phyloP scores from a whole-genome alignment of 1,284 basidiomycete genomes.

The Melampsora larici-populina region DNA sequence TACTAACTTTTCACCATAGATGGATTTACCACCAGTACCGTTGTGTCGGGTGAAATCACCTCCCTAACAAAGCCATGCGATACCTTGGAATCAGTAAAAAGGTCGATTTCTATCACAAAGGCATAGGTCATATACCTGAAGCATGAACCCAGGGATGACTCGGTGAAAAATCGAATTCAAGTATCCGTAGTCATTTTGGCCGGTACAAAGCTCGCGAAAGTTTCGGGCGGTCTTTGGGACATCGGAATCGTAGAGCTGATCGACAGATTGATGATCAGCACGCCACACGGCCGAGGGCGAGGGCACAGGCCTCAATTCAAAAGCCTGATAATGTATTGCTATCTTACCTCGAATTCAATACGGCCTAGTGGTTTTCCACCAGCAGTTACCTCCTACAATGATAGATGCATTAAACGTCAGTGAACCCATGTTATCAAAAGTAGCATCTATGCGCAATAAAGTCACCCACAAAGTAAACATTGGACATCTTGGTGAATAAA shows the following conservation, averaged over 20 bases:
- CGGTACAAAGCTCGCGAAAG: constrained; percentile 51
- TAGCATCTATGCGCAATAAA: neutral
- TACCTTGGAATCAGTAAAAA: neutral
- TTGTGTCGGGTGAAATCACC: constrained; percentile 53
- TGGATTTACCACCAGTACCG: constrained; percentile 52
- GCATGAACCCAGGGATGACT: constrained; percentile 36
- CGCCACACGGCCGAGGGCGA: neutral
- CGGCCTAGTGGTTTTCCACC: constrained; percentile 31
- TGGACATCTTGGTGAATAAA: neutral
- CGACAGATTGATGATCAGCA: neutral
- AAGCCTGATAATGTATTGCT: neutral
- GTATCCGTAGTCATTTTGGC: constrained; percentile 47
- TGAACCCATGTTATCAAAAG: neutral
- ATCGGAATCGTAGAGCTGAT: constrained; percentile 40
- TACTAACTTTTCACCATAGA: constrained; percentile 46
- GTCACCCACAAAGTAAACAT: neutral
- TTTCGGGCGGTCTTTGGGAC: constrained; percentile 52
- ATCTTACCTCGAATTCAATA: constrained; percentile 35
- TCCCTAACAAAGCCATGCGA: constrained; percentile 44
- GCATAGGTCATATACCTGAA: constrained; percentile 9
- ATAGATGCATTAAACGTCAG: neutral
- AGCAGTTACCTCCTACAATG: constrained; percentile 23
- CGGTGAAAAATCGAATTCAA: constrained; percentile 46
- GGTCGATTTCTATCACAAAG: neutral
- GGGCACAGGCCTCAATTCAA: neutral